Conservation (phyloP, 805 yeast species). For the Tetrapisispora namnaoensis region DNA sequence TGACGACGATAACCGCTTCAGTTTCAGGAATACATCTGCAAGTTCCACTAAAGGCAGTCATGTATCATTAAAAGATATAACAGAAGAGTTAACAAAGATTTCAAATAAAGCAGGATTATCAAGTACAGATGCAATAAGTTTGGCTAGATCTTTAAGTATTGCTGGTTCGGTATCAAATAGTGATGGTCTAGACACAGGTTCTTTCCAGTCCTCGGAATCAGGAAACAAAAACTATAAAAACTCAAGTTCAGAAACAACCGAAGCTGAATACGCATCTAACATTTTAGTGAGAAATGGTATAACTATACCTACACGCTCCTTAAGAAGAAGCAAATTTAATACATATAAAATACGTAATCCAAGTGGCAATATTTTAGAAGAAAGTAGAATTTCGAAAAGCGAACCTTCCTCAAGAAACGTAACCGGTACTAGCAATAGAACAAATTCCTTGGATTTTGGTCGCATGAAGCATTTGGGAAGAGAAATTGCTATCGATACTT, state of each 20-base stretch:
- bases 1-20: background rate
- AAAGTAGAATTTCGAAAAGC: background rate
- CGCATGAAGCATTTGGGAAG: background rate
- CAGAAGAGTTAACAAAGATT: slow-evolving; percentile 61
- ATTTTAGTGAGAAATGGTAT: slow-evolving; percentile 17
- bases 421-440: background rate
- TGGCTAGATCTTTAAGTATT: slow-evolving; percentile 69
- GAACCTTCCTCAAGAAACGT: slow-evolving; percentile 3
- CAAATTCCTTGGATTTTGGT: background rate
- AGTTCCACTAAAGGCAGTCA: background rate
- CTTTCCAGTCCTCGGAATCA: background rate
- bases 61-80: slow-evolving; percentile 59
- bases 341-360: slow-evolving; percentile 34
- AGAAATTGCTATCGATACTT: background rate
- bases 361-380: background rate
- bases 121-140: slow-evolving; percentile 67
- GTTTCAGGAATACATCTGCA: background rate
- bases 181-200: background rate
- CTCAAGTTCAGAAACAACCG: background rate
- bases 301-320: slow-evolving; percentile 22
- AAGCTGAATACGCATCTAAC: slow-evolving; percentile 22
- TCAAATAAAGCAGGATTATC: slow-evolving; percentile 68
- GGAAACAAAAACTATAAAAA: background rate
- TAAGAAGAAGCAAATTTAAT: slow-evolving; percentile 39
- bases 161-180: slow-evolving; percentile 42